Evolutionary conservation across 1,284 basidiomycete genomes (phyloP), one percentile per base, ranked within the genome.

Genomic region (Chalciporus sp.): DNA sequence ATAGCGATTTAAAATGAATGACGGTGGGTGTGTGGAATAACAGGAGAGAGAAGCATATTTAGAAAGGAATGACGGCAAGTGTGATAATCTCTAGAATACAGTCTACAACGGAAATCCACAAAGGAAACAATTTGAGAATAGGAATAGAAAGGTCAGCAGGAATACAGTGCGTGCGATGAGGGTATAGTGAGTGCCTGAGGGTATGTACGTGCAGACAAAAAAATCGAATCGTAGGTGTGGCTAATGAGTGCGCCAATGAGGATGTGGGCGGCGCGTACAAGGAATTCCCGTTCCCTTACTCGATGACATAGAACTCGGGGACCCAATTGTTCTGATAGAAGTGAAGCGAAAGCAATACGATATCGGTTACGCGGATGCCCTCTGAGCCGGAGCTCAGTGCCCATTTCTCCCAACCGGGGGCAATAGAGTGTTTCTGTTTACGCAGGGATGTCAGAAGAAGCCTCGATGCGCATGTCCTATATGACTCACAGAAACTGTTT

Each of bases 301-400:
- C 59, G 4, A 69, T 60, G 48, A 68, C 56, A 42, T 71, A 71
- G 47, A 71, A 28, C 40, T 71, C 69, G 14, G 68, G 66, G 6
- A 68, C 43, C 66, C 69, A 68, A 12, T 51, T 37, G 9, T 57
- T 62, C 17, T 53, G 56, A 35, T 71, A 68, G 45, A 67, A 69
- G 55, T 68, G 66, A 1, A 66, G 16, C 12, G 66, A 68, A 1
- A 71, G 33, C n/a, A 68, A 42, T 12, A 60, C 56, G 5, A 72
- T 35, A 11, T 68, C 63, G 8, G 48, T 20, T 4, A 47, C 47
- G 7, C 50, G 58, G 33, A 70, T 59, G 37, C 56, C 58, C 50
- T 63, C 59, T 3, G 46, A 20, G 10, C 59, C 57, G 20, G 47
- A 12, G 10, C 48, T 57, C 17, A 71, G 44, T 0, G 54, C 55